Evolutionary conservation across 2,329 filamentous ascomycete genomes (phyloP).

Genomic region (Colletotrichum cereale): DNA sequence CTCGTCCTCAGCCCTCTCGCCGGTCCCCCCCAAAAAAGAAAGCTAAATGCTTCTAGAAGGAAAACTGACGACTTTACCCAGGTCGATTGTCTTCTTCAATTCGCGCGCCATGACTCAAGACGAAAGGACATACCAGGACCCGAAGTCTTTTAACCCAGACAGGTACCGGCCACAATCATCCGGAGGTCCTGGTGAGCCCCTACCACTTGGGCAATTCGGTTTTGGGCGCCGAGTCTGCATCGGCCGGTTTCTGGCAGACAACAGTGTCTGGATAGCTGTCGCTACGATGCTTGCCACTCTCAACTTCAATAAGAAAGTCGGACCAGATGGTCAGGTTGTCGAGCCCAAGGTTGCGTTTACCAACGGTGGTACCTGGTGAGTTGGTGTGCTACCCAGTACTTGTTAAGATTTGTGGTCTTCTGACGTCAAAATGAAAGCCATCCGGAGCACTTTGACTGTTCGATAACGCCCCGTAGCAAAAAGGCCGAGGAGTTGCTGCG

Average conservation of each 20-base stretch:
- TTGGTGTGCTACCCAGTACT: slow-evolving; percentile 5
- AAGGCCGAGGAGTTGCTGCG: slow-evolving; percentile 26
- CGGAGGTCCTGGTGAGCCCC: slow-evolving; percentile 55
- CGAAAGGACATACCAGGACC: slow-evolving; percentile 53
- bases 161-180: slow-evolving; percentile 52
- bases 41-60: slow-evolving; percentile 36
- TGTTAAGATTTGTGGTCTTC: neutral
- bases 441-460: slow-evolving; percentile 50
- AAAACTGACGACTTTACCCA: slow-evolving; percentile 24
- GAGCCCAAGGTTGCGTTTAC: slow-evolving; percentile 39
- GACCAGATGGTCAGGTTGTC: slow-evolving; percentile 48
- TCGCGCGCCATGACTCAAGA: slow-evolving; percentile 60
- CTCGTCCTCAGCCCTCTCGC: slow-evolving; percentile 18
- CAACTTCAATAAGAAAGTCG: slow-evolving; percentile 47
- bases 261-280: slow-evolving; percentile 53
- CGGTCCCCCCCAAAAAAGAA: neutral
- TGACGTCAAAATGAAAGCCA: slow-evolving; percentile 44
- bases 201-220: slow-evolving; percentile 56
- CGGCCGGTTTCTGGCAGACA: slow-evolving; percentile 50
- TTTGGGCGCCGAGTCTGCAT: slow-evolving; percentile 51
- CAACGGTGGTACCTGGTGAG: slow-evolving; percentile 39
- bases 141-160: slow-evolving; percentile 60
- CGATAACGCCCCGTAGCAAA: slow-evolving; percentile 34
- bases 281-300: slow-evolving; percentile 50
- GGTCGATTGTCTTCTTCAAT: slow-evolving; percentile 56